These are phyloP conservation scores for Penicillium sp. DNA, from an alignment of 2,329 filamentous ascomycete species.

Conservation along the genomic window DNA sequence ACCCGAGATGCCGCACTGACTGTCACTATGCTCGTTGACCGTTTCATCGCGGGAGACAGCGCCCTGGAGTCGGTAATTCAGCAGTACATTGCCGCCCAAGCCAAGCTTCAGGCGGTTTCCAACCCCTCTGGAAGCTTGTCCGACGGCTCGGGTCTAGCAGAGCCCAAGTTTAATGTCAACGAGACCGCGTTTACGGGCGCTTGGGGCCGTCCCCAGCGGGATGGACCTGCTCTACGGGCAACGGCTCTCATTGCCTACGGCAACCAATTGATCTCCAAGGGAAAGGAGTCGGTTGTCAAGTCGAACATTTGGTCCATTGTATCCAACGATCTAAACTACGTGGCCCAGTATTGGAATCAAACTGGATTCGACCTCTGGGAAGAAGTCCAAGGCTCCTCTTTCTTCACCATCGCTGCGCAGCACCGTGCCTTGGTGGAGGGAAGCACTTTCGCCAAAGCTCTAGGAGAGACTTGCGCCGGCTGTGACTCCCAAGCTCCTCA, in stretches of 20 bases:
- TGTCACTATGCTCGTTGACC: conserved; percentile 3
- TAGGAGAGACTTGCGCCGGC: conserved; percentile 63
- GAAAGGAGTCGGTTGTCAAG: conserved; percentile 7
- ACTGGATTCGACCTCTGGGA: conserved; percentile 22
- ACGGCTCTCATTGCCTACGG: conserved; percentile 66
- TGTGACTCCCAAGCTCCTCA: conserved; percentile 68
- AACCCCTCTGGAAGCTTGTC: conserved; percentile 66
- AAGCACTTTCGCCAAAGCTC: conserved; percentile 60
- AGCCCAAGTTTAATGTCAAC: conserved; percentile 72
- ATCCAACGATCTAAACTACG: conserved; percentile 15
- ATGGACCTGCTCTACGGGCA: conserved; percentile 75
- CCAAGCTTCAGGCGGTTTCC: conserved; percentile 63
- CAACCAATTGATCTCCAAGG: conserved; percentile 8
- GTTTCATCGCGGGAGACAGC: conserved; percentile 53
- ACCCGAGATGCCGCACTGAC: conserved; percentile 10
- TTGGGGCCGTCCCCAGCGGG: conserved; percentile 78
- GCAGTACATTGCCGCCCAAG: conserved; percentile 68
- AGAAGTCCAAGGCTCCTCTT: conserved; percentile 15
- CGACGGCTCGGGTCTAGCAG: conserved; percentile 57
- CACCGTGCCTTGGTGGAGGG: conserved; percentile 51
- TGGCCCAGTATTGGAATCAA: conserved; percentile 20
- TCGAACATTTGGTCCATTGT: conserved; percentile 14
- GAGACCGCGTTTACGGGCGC: conserved; percentile 59
- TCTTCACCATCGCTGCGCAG: conserved; percentile 19
- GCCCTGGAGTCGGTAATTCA: conserved; percentile 62